Conservation (phyloP, 441 rosid species). For the Arabidopsis lyrata region DNA sequence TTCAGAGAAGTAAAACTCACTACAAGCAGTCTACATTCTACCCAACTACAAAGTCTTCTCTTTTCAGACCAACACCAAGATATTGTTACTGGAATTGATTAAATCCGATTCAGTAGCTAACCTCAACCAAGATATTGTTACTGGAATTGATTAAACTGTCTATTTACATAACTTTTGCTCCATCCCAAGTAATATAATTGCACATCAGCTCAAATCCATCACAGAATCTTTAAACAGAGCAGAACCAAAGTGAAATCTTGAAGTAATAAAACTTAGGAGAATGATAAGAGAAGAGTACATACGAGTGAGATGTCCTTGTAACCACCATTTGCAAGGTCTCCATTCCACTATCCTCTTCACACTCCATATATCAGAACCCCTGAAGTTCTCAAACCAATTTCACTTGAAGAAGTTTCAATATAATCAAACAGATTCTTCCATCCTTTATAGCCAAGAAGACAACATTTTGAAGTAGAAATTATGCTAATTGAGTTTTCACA, state of each 20-base stretch:
- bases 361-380: constrained; percentile 74
- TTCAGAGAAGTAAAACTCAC: constrained; percentile 38
- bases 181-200: background rate
- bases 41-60: constrained; percentile 13
- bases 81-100: background rate
- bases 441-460: constrained; percentile 9
- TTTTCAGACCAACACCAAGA: background rate
- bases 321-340: constrained; percentile 99
- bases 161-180: background rate
- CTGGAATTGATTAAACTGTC: background rate
- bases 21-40: constrained; percentile 17
- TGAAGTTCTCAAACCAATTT: constrained; percentile 40
- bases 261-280: background rate
- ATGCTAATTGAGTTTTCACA: background rate
- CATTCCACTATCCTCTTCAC: constrained; percentile 77
- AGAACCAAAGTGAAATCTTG: constrained; percentile 3
- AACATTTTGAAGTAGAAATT: background rate
- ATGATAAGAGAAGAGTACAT: constrained; percentile 27
- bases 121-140: background rate
- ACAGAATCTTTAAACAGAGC: background rate
- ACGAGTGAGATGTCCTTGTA: constrained; percentile 70
- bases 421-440: background rate
- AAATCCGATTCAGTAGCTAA: background rate
- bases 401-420: background rate
- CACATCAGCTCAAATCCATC: background rate